Conservation (phyloP, 2,329 filamentous ascomycete species). For the Chalaropsis thielavioides region DNA sequence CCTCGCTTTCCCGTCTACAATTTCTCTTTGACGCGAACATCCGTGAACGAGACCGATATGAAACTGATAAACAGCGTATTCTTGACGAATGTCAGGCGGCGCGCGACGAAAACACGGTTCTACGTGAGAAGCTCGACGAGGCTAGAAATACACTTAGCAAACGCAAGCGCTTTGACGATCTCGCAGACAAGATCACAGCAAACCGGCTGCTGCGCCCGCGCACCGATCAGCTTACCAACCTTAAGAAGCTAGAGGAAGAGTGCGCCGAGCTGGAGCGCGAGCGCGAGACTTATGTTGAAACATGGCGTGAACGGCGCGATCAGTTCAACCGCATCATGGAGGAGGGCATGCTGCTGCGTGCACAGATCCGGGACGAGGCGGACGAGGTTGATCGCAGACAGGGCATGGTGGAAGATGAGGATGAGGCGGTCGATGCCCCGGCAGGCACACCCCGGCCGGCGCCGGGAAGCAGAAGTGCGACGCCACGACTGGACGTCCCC, state of each 20-base stretch:
- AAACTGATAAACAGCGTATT: slow-evolving; percentile 65
- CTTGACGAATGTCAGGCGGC: slow-evolving; percentile 64
- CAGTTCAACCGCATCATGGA: slow-evolving; percentile 83
- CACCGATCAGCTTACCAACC: slow-evolving; percentile 65
- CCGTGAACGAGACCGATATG: slow-evolving; percentile 71
- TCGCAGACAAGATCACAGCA: slow-evolving; percentile 73
- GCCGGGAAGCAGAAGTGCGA: slow-evolving; percentile 30
- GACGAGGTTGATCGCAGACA: slow-evolving; percentile 82
- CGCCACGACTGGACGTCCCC: slow-evolving; percentile 5
- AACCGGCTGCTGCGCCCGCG: slow-evolving; percentile 67
- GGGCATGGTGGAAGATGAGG: slow-evolving; percentile 58
- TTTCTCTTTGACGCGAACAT: slow-evolving; percentile 73
- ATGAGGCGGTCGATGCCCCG: slow-evolving; percentile 40
- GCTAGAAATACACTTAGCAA: slow-evolving; percentile 61
- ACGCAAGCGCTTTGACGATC: slow-evolving; percentile 73
- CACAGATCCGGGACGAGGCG: slow-evolving; percentile 85
- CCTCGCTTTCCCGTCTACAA: slow-evolving; percentile 73
- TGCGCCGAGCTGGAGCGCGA: slow-evolving; percentile 77
- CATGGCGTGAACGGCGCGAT: slow-evolving; percentile 70
- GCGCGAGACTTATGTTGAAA: slow-evolving; percentile 63
- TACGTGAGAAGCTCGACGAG: slow-evolving; percentile 62
- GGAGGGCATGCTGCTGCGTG: slow-evolving; percentile 72
- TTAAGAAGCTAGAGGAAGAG: slow-evolving; percentile 74
- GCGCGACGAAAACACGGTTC: slow-evolving; percentile 54
- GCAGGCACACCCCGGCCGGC: slow-evolving; percentile 35